A percentile compares a stretch with the other conserved stretches of the same genome.
Conservation (phyloP, 1,139 yeast species). For the Taiozyma sp. region DNA sequence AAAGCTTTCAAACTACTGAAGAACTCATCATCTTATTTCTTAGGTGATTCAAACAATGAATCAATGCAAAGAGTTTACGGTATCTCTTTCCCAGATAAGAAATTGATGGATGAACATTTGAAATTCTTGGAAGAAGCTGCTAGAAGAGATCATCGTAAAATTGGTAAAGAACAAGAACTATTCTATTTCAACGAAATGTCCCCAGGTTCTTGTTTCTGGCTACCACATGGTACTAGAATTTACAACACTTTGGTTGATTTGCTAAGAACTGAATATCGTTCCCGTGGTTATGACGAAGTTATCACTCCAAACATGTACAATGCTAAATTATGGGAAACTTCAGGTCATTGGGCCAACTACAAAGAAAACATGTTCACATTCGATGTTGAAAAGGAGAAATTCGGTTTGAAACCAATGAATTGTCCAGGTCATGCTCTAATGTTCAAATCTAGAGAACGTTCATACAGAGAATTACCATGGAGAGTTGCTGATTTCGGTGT, state of each 20-base stretch:
- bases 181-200: conserved; percentile 94
- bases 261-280: conserved; percentile 76
- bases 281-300: conserved; percentile 94
- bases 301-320: conserved; percentile 98
- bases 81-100: conserved; percentile 98
- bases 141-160: conserved; percentile 93
- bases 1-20: conserved; percentile 92
- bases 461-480: conserved; percentile 93
- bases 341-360: conserved; percentile 98
- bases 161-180: conserved; percentile 94
- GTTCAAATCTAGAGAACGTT: conserved; percentile 81
- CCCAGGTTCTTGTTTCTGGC: conserved; percentile 97
- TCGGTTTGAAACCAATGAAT: conserved; percentile 95
- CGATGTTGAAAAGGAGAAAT: conserved; percentile 86
- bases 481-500: conserved; percentile 97
- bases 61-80: conserved; percentile 98
- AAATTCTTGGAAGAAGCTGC: conserved; percentile 96
- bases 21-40: conserved; percentile 93
- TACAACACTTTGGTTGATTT: conserved; percentile 78
- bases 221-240: conserved; percentile 97
- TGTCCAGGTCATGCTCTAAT: conserved; percentile 97
- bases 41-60: conserved; percentile 90
- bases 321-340: conserved; percentile 92
- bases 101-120: conserved; percentile 91
- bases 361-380: conserved; percentile 96